Percentiles rank a stretch among this genome's conserved stretches.
Evolutionary conservation across 2,329 filamentous ascomycete genomes (phyloP).

Genomic region (Sporothrix curviconia): DNA sequence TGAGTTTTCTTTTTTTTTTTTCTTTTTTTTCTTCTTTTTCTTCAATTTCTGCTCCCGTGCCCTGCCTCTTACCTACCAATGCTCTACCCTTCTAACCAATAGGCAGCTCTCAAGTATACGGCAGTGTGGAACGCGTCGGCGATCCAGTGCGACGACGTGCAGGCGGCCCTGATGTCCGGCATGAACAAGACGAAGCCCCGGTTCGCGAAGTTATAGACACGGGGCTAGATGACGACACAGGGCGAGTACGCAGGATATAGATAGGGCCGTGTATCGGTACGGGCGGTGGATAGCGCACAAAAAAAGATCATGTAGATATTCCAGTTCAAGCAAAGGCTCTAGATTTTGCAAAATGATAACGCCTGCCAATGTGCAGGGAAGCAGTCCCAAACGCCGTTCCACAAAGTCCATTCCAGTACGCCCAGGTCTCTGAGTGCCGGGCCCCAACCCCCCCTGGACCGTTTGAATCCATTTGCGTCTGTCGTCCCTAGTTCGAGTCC

Average conservation of each 20-base stretch:
- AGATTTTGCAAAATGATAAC: too few relatives aligned
- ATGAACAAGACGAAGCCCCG: slow-evolving; percentile 71
- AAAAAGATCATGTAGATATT: background rate
- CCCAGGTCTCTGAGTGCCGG: too few relatives aligned
- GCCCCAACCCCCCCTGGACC: too few relatives aligned
- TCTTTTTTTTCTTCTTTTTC: background rate
- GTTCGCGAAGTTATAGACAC: slow-evolving; percentile 75
- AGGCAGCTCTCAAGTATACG: slow-evolving; percentile 67
- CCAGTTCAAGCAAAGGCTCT: too few relatives aligned
- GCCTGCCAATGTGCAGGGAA: background rate
- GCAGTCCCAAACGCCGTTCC: background rate
- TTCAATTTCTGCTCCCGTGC: background rate
- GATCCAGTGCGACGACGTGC: slow-evolving; percentile 73
- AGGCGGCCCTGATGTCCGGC: slow-evolving; percentile 66
- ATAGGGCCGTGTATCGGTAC: background rate
- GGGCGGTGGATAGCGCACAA: too few relatives aligned
- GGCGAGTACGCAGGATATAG: background rate
- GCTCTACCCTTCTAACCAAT: too few relatives aligned
- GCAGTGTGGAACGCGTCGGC: slow-evolving; percentile 80
- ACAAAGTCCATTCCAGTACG: too few relatives aligned
- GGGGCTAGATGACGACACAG: background rate
- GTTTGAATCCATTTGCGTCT: background rate
- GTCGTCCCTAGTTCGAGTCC: slow-evolving; percentile 19
- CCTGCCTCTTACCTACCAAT: background rate
- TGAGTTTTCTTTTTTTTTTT: slow-evolving; percentile 34